A percentile compares a stretch with the other conserved stretches of the same genome.
Conservation (phyloP, 129 eudicot genomes). For the Ambrosia artemisiifolia region DNA sequence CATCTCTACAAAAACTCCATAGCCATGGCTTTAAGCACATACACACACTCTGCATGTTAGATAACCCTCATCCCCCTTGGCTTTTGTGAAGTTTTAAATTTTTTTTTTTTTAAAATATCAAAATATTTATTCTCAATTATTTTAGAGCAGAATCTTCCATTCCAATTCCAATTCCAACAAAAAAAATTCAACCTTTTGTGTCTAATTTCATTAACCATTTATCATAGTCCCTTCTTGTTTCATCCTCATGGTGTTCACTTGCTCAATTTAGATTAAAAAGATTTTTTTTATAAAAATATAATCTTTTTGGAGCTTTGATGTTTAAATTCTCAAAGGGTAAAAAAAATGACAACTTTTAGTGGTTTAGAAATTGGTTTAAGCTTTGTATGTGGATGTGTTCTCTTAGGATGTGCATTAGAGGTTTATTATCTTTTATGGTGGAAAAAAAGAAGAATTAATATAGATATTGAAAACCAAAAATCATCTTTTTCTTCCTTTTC, state of each 20-base stretch:
- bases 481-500: slow-evolving; percentile 16
- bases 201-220: too few species aligned
- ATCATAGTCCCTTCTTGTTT: too few species aligned
- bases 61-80: slow-evolving; percentile 26
- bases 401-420: slow-evolving; percentile 63
- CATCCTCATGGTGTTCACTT: too few species aligned
- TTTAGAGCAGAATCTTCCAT: slow-evolving; percentile 27
- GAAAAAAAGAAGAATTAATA: slow-evolving; percentile 50
- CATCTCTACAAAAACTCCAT: background rate
- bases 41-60: slow-evolving; percentile 22
- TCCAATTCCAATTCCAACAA: slow-evolving; percentile 27
- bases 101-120: slow-evolving; percentile 1
- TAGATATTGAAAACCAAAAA: slow-evolving; percentile 33
- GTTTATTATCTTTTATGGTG: slow-evolving; percentile 73
- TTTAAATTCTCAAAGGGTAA: slow-evolving; percentile 19
- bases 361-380: slow-evolving; percentile 73
- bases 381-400: slow-evolving; percentile 68
- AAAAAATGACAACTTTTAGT: slow-evolving; percentile 68
- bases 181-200: slow-evolving; percentile 12
- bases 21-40: slow-evolving; percentile 10
- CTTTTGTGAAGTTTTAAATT: slow-evolving; percentile 12
- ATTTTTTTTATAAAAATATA: background rate
- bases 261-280: background rate
- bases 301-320: slow-evolving; percentile 26
- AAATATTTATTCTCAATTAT: slow-evolving; percentile 10